Evolutionary conservation across 495 filamentous ascomycete genomes (phyloP).

Genomic region (Trichoderma asperelloides): DNA sequence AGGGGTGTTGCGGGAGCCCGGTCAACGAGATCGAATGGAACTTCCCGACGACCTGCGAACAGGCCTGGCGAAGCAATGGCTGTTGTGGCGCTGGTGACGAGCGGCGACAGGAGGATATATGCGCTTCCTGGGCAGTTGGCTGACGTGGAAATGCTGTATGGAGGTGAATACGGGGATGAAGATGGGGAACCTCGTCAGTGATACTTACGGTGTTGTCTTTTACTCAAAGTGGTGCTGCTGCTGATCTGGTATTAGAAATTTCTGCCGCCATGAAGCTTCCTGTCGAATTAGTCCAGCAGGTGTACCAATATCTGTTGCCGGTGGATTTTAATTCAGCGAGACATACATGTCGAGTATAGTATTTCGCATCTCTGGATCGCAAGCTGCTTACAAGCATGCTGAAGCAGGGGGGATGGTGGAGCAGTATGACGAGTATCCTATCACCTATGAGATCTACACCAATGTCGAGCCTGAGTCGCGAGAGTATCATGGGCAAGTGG

Average conservation of each 20-base stretch:
- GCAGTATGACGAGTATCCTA: slow-evolving; percentile 31
- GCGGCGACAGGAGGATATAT: slow-evolving; percentile 2
- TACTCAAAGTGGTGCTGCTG: not conserved
- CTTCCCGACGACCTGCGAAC: not conserved
- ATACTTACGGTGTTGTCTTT: not conserved
- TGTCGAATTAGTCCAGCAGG: slow-evolving; percentile 52
- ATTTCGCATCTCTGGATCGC: slow-evolving; percentile 50
- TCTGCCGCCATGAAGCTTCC: slow-evolving; percentile 32
- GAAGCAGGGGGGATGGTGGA: slow-evolving; percentile 51
- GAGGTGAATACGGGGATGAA: not conserved
- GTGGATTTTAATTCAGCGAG: slow-evolving; percentile 59
- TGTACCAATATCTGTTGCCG: slow-evolving; percentile 47
- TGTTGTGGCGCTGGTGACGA: not conserved
- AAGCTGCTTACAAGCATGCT: slow-evolving; percentile 45
- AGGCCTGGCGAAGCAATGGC: not conserved
- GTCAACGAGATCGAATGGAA: not conserved
- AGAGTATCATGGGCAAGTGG: slow-evolving; percentile 51
- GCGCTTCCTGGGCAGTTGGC: slow-evolving; percentile 1
- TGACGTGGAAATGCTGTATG: not conserved
- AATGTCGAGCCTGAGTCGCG: slow-evolving; percentile 19
- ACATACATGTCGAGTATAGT: slow-evolving; percentile 57
- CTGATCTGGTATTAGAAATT: not conserved
- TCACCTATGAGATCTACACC: slow-evolving; percentile 22
- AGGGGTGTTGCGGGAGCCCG: not conserved
- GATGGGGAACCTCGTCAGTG: not conserved